A percentile compares a stretch with the other conserved stretches of the same genome.
Conservation (phyloP, 2,329 filamentous ascomycete genomes). For the Ceratocystis lukuohia region DNA sequence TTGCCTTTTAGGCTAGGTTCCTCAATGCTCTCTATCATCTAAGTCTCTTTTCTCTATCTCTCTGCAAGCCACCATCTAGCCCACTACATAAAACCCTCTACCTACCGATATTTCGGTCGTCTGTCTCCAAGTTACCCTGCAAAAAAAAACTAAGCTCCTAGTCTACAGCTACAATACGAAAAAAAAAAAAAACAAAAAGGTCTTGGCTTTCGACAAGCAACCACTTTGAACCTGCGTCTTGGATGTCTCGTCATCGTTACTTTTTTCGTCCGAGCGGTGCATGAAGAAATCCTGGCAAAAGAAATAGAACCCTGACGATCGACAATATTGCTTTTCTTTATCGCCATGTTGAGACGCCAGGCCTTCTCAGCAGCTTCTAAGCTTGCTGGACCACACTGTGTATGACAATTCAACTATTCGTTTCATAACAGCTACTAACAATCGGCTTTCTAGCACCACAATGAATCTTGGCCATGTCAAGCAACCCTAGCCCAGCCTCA, state of each 20-base stretch:
- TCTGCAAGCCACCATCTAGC: background rate
- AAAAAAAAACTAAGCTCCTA: no score
- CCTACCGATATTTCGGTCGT: background rate
- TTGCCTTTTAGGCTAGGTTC: background rate
- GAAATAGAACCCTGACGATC: background rate
- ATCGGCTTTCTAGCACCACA: background rate
- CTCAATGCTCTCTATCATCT: background rate
- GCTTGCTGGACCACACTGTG: background rate
- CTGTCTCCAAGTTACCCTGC: background rate
- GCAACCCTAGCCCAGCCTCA: background rate
- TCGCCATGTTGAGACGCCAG: background rate
- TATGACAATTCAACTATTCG: background rate
- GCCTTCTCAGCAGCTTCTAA: background rate
- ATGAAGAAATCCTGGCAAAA: slow-evolving; percentile 4
- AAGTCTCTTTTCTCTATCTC: background rate
- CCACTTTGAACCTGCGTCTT: background rate
- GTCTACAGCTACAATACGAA: background rate
- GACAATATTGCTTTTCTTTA: background rate
- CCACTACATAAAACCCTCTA: background rate
- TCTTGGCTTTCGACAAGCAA: background rate
- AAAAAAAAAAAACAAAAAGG: background rate
- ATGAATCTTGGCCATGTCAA: background rate
- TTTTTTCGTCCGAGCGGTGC: background rate
- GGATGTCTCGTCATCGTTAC: background rate
- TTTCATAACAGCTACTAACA: background rate